Evolutionary conservation across 805 yeast genomes (phyloP), one percentile per base, ranked within the genome.

Genomic region (Komagataella phaffii): DNA sequence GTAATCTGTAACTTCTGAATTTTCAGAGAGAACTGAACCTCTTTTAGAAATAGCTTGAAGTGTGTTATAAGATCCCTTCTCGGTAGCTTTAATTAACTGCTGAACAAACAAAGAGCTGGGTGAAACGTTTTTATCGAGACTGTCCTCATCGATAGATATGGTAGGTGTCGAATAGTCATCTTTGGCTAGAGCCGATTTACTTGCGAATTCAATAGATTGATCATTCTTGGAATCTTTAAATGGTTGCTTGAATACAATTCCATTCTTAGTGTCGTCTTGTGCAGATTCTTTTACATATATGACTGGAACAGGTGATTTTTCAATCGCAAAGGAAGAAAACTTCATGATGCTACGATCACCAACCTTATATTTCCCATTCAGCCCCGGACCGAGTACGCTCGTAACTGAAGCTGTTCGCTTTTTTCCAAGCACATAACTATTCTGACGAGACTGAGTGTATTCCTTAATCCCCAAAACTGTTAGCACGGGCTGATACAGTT

Each of bases 401-500:
- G 54, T 53, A 6, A 45, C 47, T n/a, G 47, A 21, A 18, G 47
- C 21, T 6, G 47, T 17, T 8, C 40, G 40, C 40, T 30, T 30
- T 14, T 30, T 30, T 10, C 40, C 40, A 30, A 30, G 10, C 12
- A 30, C 40, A 30, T 10, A 14, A 30, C 40, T 30, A 30, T 30
- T 30, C n/a, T 45, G 47, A 21, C 47, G 21, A 21, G 30, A 21
- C 30, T 21, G 30, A 24, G 47, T 18, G 50, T 44, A 21, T 46
- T 48, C 48, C 48, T 60, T 58, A 8, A 66, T 59, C 8, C 70
- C 70, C 3, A 79, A 72, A 10, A 77, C 64, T 14, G 81, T 73
- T 50, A 79, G 57, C 50, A 74, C 72, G 10, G 90, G 89, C 56
- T 74, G 75, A 61, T 83, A 81, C 24, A 83, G 64, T 51, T 73